Base-by-base conservation (phyloP, 2,329 filamentous ascomycete species). In the Endocalyx cinctus region DNA sequence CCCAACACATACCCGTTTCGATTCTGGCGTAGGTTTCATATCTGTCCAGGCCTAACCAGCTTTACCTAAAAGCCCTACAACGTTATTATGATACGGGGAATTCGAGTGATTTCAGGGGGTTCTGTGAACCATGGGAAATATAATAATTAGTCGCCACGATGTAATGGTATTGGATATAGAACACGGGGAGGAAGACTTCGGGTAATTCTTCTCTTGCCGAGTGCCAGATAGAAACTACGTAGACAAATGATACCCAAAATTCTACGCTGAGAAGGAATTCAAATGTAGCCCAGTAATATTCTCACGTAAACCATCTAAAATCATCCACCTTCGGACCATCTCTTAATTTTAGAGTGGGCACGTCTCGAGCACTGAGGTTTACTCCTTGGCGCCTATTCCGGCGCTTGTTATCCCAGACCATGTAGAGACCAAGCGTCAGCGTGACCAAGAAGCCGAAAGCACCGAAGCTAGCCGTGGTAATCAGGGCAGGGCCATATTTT, bases 401-500 rank as follows among this genome's bases (percentile, higher is more conserved):
- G 29, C 74, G 65, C 48, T 59, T 66, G 48, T 86, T 86, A 49
- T 86, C 82, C 20, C 69, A 53, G 25, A 73, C 62, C 81, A 85
- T 86, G 47, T 70, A 86, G 0, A 60, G 33, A 0, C 79, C 82
- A 29, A 85, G 51, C n/a, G 62, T 38, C 4, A 69, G 57, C 0
- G 79, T 73, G 33, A 80, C 54, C 2, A 74, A 38, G 16, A 71
- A 68, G 0, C 82, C 82, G 0, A 60, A 60, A 0, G 69, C 81
- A 1, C 81, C 81, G 61, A 82, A 82, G 3, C 67, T 69, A 1
- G 77, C 78, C 3, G 74, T 82, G 0, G 79, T 82, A 23, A 77
- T 71, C 26, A 84, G 57, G 0, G 82, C 82, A 1, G 80, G 79
- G 34, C 74, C 64, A 48, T 85, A 86, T 47, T 81, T 76, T 0